A percentile compares a stretch with the other conserved stretches of the same genome.
phyloP scores from a whole-genome alignment of 257 asterid genomes.

The Solanum ossicruentum region DNA sequence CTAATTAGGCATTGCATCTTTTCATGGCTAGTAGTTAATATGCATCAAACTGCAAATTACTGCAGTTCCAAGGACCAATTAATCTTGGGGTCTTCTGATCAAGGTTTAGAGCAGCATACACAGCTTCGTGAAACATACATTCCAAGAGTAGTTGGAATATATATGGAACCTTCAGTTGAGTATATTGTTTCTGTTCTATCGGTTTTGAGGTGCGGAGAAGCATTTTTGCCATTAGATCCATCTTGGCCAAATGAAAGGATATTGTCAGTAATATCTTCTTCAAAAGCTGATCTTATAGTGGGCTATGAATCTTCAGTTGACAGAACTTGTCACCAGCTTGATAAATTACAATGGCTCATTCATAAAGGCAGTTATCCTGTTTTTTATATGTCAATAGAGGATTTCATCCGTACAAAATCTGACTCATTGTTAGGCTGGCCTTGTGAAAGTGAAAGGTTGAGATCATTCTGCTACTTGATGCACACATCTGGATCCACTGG shows the following conservation, averaged over 20 bases:
- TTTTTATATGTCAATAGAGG: conserved; percentile 32
- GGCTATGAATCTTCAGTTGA: conserved; percentile 35
- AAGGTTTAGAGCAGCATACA: conserved; percentile 5
- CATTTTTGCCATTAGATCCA: conserved; percentile 87
- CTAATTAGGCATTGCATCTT: not conserved
- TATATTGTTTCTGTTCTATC: conserved; percentile 75
- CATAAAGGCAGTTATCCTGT: conserved; percentile 38
- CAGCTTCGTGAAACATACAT: conserved; percentile 6
- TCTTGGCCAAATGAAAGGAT: conserved; percentile 79
- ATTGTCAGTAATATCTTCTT: conserved; percentile 39
- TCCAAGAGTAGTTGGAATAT: conserved; percentile 63
- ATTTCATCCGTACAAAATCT: conserved; percentile 14
- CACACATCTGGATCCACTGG: conserved; percentile 96
- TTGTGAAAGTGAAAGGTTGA: conserved; percentile 44
- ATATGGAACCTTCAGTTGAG: conserved; percentile 83
- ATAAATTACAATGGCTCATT: conserved; percentile 52
- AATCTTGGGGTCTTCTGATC: conserved; percentile 8
- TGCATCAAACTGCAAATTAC: conserved; percentile 15
- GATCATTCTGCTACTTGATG: conserved; percentile 81
- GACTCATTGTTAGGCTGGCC: conserved; percentile 45
- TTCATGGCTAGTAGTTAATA: not conserved
- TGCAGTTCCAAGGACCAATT: conserved; percentile 1
- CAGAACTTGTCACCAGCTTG: conserved; percentile 46
- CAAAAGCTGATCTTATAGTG: conserved; percentile 50
- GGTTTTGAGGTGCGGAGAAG: conserved; percentile 80